Percentiles rank a stretch among this genome's conserved stretches.
phyloP scores from a whole-genome alignment of 1,284 basidiomycete species.

The Trichosporon faecale region DNA sequence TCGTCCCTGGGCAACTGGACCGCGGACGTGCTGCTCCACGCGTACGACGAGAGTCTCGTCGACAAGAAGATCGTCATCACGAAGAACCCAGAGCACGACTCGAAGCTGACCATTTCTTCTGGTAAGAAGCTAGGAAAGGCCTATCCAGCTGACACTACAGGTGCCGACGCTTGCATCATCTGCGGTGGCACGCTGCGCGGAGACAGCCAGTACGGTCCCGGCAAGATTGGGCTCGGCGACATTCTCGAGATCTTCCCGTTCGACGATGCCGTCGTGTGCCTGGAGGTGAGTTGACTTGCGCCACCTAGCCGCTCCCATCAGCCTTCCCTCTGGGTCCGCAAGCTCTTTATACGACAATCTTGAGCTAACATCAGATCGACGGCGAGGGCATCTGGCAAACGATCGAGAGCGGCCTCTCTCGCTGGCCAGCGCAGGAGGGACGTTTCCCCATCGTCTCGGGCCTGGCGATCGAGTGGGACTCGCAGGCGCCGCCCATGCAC shows the following conservation, averaged over 20 bases:
- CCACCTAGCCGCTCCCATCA: too few species aligned
- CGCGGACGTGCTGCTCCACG: conserved; percentile 77
- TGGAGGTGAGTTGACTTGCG: conserved; percentile 54
- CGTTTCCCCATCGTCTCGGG: conserved; percentile 86
- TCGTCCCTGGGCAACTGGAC: conserved; percentile 83
- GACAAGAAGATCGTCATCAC: conserved; percentile 22
- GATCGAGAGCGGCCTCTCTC: conserved; percentile 69
- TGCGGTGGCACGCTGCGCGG: conserved; percentile 84
- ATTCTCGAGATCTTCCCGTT: conserved; percentile 77
- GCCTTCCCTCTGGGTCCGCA: too few species aligned
- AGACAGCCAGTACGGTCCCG: conserved; percentile 79
- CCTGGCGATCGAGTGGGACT: conserved; percentile 85
- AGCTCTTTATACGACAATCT: too few species aligned
- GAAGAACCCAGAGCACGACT: not conserved
- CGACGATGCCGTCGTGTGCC: conserved; percentile 76
- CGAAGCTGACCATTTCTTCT: not conserved
- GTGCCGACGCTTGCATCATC: conserved; percentile 71
- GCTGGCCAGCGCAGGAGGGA: conserved; percentile 88
- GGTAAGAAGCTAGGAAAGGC: conserved; percentile 23
- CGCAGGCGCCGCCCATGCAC: conserved; percentile 61
- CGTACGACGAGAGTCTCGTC: conserved; percentile 72
- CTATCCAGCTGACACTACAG: conserved; percentile 39
- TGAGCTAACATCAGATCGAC: conserved; percentile 55
- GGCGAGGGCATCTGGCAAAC: conserved; percentile 78
- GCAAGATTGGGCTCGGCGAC: conserved; percentile 73